Conservation (phyloP, 495 filamentous ascomycete genomes). For the Podospora didyma region DNA sequence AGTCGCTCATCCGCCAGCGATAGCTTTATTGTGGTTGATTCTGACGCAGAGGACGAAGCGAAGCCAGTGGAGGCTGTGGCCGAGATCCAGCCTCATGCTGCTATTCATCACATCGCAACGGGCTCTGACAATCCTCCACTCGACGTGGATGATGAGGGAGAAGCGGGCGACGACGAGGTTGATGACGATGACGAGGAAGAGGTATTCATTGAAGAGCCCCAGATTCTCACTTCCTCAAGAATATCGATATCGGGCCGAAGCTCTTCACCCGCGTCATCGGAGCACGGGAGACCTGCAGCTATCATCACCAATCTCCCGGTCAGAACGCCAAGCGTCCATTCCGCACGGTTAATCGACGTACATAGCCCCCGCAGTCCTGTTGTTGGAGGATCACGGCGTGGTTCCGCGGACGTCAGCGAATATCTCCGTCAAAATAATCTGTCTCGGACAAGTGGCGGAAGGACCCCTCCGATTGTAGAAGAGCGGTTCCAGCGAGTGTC, state of each 20-base stretch:
- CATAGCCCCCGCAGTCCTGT: slow-evolving; percentile 41
- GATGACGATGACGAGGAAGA: slow-evolving; percentile 37
- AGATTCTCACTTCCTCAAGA: slow-evolving; percentile 51
- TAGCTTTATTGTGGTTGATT: too few species aligned
- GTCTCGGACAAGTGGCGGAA: slow-evolving; percentile 32
- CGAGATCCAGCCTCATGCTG: background rate
- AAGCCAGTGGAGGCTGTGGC: too few species aligned
- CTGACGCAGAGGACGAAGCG: background rate
- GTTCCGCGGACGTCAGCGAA: slow-evolving; percentile 39
- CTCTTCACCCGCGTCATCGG: slow-evolving; percentile 37
- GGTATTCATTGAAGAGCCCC: slow-evolving; percentile 46
- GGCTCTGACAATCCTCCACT: background rate
- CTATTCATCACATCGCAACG: background rate
- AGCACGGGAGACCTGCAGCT: slow-evolving; percentile 32
- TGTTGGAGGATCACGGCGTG: slow-evolving; percentile 32
- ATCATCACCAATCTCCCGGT: slow-evolving; percentile 35
- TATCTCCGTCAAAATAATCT: slow-evolving; percentile 26
- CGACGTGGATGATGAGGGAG: background rate
- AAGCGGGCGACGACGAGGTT: slow-evolving; percentile 25
- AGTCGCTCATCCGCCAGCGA: too few species aligned
- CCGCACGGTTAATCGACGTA: slow-evolving; percentile 52
- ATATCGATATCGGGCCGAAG: slow-evolving; percentile 49
- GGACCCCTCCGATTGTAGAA: slow-evolving; percentile 40
- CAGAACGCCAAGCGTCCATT: slow-evolving; percentile 49
- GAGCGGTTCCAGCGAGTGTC: slow-evolving; percentile 19